Base-by-base conservation (phyloP, 345 rosid genomes). In the Hibiscus tridactylites region DNA sequence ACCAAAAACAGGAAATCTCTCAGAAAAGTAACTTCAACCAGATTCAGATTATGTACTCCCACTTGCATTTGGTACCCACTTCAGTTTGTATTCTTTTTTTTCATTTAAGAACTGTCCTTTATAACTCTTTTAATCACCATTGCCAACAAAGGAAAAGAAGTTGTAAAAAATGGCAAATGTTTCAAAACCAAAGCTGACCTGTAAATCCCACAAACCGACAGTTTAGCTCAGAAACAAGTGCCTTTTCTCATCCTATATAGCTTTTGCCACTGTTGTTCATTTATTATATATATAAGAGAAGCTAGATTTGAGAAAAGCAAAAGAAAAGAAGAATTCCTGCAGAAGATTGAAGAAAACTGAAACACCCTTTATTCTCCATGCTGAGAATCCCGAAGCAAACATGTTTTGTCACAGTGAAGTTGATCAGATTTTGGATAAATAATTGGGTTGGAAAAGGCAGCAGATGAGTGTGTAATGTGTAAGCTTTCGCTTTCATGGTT, bases 141-240 rank as follows among this genome's bases (percentile, higher is more conserved):
- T 39, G 44, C 9, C 44, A 39, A 8, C 44, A 39, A 39, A n/a
- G 47, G 44, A 26, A 53, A 5, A 71, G 63, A 83, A 59, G 59
- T 63, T 6, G 72, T 33, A 39, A 61, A 26, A 39, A 72, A 54
- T 54, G 68, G 64, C 74, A 21, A 73, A 68, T 67, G 67, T 56
- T 28, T 59, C 63, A 57, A 54, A 35, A 24, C 46, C 16, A 10
- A 75, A 61, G 50, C 47, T 75, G 81, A 82, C 76, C 60, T 39
- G 75, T 50, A 71, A 78, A 62, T 68, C n/a, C 19, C 75, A 76
- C 56, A 66, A 79, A 49, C 72, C 61, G 80, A 75, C 80, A 77
- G 57, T 68, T 59, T 16, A 16, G 56, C 16, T 5, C 71, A 33
- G 17, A 7, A 21, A 28, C 57, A 28, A 50, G 29, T 31, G 19